These are phyloP conservation scores for Microdochium trichocladiopsis DNA, from an alignment of 2,329 filamentous ascomycete species.

Conservation along the genomic window DNA sequence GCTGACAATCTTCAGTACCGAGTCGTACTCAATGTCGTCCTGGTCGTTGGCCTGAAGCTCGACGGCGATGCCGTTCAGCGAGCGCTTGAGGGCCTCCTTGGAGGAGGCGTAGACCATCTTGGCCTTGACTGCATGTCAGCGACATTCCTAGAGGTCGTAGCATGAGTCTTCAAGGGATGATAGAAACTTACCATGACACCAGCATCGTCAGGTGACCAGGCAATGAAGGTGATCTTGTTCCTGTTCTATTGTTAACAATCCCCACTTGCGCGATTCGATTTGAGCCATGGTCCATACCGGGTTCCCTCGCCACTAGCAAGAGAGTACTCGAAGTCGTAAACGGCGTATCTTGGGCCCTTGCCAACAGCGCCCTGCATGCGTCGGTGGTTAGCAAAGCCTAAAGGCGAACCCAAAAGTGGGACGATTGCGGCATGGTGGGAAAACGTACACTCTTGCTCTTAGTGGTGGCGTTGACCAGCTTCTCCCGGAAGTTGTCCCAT, in stretches of 20 bases:
- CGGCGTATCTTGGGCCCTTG: slow-evolving; percentile 73
- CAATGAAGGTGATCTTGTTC: slow-evolving; percentile 74
- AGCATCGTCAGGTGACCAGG: slow-evolving; percentile 78
- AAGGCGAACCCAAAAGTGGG: neutral
- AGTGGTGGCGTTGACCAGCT: slow-evolving; percentile 65
- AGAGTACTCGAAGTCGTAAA: slow-evolving; percentile 79
- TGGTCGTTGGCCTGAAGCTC: slow-evolving; percentile 81
- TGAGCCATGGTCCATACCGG: slow-evolving; percentile 39
- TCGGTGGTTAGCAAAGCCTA: neutral
- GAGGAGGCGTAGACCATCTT: slow-evolving; percentile 90
- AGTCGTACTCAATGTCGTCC: slow-evolving; percentile 74
- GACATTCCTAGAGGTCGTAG: too few species aligned
- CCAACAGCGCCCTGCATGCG: slow-evolving; percentile 41
- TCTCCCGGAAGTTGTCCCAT: slow-evolving; percentile 69
- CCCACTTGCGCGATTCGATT: neutral
- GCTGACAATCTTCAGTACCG: slow-evolving; percentile 60
- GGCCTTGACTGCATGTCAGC: slow-evolving; percentile 41
- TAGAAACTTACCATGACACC: slow-evolving; percentile 63
- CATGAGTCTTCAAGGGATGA: too few species aligned
- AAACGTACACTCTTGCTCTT: slow-evolving; percentile 61
- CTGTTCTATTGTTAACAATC: slow-evolving; percentile 23
- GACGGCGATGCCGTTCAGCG: slow-evolving; percentile 65
- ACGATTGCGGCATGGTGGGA: neutral
- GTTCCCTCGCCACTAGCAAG: slow-evolving; percentile 65
- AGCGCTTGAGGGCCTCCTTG: slow-evolving; percentile 78